phyloP scores from a whole-genome alignment of 768 basidiomycete species.

The Sarcodon aspratus region DNA sequence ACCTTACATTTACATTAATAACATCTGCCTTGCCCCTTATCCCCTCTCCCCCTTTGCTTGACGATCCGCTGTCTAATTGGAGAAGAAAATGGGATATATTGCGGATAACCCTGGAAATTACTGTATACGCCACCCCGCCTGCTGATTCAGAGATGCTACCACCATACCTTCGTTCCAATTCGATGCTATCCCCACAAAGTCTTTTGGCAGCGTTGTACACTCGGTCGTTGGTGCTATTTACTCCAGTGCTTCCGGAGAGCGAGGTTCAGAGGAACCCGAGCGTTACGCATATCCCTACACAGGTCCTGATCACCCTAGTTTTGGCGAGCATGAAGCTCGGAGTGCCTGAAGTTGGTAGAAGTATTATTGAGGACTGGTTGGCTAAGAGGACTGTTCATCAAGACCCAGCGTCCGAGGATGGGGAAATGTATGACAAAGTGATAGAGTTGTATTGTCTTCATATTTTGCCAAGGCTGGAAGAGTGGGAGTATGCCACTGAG shows the following conservation, averaged over 20 bases:
- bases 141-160: slow-evolving; percentile 33
- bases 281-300: slow-evolving; percentile 50
- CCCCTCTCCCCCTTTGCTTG: slow-evolving; percentile 26
- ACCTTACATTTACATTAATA: slow-evolving; percentile 54
- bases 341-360: slow-evolving; percentile 46
- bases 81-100: slow-evolving; percentile 84
- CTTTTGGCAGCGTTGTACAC: slow-evolving; percentile 44
- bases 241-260: slow-evolving; percentile 22
- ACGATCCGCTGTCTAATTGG: slow-evolving; percentile 19
- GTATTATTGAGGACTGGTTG: slow-evolving; percentile 73
- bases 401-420: slow-evolving; percentile 12
- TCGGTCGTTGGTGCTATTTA: slow-evolving; percentile 61
- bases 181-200: slow-evolving; percentile 46
- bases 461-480: slow-evolving; percentile 57
- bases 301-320: slow-evolving; percentile 58
- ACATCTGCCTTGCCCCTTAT: slow-evolving; percentile 59
- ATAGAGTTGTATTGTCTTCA: slow-evolving; percentile 69
- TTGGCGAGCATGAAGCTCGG: slow-evolving; percentile 61
- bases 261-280: slow-evolving; percentile 2
- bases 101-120: slow-evolving; percentile 72
- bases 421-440: slow-evolving; percentile 60
- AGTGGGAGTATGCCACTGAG: slow-evolving; percentile 74
- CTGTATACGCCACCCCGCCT: slow-evolving; percentile 49
- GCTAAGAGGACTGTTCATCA: slow-evolving; percentile 32
- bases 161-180: slow-evolving; percentile 34